Evolutionary conservation across 2,329 filamentous ascomycete genomes (phyloP).

Genomic region (Talaromyces sp.): DNA sequence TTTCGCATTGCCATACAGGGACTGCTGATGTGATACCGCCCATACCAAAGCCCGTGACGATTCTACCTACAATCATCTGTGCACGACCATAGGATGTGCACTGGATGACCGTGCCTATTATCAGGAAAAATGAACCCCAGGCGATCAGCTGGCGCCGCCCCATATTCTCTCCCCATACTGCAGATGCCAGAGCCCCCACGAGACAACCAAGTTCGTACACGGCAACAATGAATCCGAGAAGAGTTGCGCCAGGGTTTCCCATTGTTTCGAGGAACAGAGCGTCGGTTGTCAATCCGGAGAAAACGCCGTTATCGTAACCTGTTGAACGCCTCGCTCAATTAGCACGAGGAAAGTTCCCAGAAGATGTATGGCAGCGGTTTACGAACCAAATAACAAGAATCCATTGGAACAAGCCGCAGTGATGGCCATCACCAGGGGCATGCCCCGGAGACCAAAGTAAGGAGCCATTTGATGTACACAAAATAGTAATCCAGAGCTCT

Average conservation of each 20-base stretch:
- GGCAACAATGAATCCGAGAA: slow-evolving; percentile 24
- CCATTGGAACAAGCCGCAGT: slow-evolving; percentile 10
- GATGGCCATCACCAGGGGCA: slow-evolving; percentile 12
- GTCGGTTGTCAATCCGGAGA: slow-evolving; percentile 13
- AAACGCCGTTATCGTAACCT: slow-evolving; percentile 14
- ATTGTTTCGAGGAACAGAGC: slow-evolving; percentile 10
- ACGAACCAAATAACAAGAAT: slow-evolving; percentile 1
- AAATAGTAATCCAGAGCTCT: neutral
- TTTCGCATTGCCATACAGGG: slow-evolving; percentile 49
- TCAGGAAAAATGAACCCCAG: slow-evolving; percentile 43
- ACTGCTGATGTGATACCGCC: slow-evolving; percentile 49
- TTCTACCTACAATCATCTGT: slow-evolving; percentile 47
- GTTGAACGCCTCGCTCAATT: neutral
- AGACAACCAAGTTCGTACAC: slow-evolving; percentile 48
- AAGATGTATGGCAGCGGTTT: neutral
- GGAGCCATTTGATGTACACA: slow-evolving; percentile 7
- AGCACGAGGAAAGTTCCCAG: neutral
- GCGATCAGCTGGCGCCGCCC: slow-evolving; percentile 49
- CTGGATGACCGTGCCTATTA: slow-evolving; percentile 46
- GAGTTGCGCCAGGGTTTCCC: slow-evolving; percentile 10
- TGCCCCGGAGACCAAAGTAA: slow-evolving; percentile 12
- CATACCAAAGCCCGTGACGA: slow-evolving; percentile 50
- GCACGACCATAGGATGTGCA: slow-evolving; percentile 42
- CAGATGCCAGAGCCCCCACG: slow-evolving; percentile 45
- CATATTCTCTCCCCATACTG: slow-evolving; percentile 47